Evolutionary conservation across 1,139 yeast species (phyloP).

Genomic region (Suhomyces wounanorum): DNA sequence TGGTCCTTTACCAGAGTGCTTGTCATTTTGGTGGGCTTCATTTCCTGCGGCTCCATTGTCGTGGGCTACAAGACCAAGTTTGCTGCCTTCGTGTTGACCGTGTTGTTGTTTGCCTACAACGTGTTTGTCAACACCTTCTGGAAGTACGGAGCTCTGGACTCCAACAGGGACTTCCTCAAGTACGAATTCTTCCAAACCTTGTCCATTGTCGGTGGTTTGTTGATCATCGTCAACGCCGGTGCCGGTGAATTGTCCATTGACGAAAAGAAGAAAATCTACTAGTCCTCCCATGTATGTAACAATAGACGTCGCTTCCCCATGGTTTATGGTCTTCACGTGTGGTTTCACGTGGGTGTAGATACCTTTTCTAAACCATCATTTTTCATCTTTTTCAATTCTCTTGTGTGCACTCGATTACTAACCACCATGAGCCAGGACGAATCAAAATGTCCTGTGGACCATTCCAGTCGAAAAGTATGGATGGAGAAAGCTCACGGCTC

Average conservation of each 20-base stretch:
- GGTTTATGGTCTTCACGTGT: conserved; percentile 1
- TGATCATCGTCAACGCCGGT: conserved; percentile 90
- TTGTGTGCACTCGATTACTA: background rate
- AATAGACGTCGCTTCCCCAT: conserved; percentile 1
- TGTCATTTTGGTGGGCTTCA: conserved; percentile 69
- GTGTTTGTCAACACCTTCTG: conserved; percentile 86
- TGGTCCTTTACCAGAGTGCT: conserved; percentile 71
- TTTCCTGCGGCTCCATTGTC: conserved; percentile 76
- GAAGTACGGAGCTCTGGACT: conserved; percentile 68
- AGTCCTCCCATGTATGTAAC: conserved; percentile 11
- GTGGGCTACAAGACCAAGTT: conserved; percentile 93
- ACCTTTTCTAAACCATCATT: background rate
- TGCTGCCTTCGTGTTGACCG: conserved; percentile 78
- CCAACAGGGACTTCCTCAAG: conserved; percentile 85
- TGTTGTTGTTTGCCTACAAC: conserved; percentile 75
- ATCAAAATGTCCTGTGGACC: conserved; percentile 70
- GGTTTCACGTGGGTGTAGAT: conserved; percentile 1
- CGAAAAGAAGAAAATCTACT: conserved; percentile 94
- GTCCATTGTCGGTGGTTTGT: conserved; percentile 91
- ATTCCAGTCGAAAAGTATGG: conserved; percentile 61
- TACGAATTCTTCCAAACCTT: conserved; percentile 95
- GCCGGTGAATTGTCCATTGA: conserved; percentile 95
- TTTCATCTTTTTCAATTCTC: background rate
- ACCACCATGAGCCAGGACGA: conserved; percentile 20
- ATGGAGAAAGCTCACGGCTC: conserved; percentile 18